These are phyloP conservation scores for Didymella exigua DNA, from an alignment of 2,329 filamentous ascomycete genomes.

Conservation along the genomic window DNA sequence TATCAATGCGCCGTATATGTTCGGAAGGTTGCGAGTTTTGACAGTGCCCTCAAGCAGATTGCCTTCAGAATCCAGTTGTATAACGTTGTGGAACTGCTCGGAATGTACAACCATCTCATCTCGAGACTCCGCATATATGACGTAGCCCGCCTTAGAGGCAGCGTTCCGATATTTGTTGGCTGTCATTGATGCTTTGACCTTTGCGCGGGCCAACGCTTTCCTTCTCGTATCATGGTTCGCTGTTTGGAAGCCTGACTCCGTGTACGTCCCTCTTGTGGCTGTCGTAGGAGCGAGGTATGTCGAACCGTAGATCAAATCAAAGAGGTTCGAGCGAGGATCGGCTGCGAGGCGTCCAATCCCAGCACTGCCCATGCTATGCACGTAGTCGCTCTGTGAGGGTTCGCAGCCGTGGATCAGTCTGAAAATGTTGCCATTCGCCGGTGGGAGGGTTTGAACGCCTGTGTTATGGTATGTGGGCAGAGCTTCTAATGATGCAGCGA, in stretches of 20 bases:
- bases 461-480: conserved; percentile 17
- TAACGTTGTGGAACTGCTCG: conserved; percentile 9
- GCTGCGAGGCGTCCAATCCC: conserved; percentile 16
- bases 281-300: background rate
- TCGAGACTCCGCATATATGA: conserved; percentile 14
- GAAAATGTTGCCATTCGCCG: conserved; percentile 11
- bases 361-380: conserved; percentile 14
- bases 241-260: conserved; percentile 26
- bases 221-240: background rate
- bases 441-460: conserved; percentile 23
- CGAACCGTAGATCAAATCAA: conserved; percentile 8
- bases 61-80: conserved; percentile 14
- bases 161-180: conserved; percentile 13
- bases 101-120: conserved; percentile 23
- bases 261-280: background rate
- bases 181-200: conserved; percentile 18
- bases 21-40: conserved; percentile 6
- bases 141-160: conserved; percentile 16
- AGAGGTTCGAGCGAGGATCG: background rate
- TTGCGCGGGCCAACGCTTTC: conserved; percentile 17
- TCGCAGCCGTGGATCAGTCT: conserved; percentile 18
- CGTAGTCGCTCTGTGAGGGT: conserved; percentile 8
- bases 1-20: conserved; percentile 13
- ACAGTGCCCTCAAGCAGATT: background rate
- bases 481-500: background rate